phyloP scores from a whole-genome alignment of 768 basidiomycete genomes.

The Podaxis pistillaris region DNA sequence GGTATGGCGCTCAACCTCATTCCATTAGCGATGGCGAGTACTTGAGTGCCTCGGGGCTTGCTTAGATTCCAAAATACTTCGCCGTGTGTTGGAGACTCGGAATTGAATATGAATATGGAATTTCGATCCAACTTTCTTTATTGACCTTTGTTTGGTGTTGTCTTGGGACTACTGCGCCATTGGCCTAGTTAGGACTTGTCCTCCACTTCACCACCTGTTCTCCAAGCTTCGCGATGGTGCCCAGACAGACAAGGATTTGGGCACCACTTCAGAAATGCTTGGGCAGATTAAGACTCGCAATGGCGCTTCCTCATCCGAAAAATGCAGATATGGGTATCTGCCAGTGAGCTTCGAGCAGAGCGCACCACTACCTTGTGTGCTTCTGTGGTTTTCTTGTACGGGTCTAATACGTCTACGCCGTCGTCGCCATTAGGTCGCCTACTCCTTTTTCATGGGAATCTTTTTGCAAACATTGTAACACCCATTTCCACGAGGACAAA shows the following conservation, averaged over 20 bases:
- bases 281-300: not conserved
- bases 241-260: not conserved
- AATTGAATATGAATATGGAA: not conserved
- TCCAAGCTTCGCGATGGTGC: not conserved
- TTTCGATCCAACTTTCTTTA: not conserved
- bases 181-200: not conserved
- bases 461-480: not conserved
- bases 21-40: not conserved
- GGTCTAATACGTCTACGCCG: not conserved
- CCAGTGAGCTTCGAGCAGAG: not conserved
- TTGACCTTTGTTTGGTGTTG: not conserved
- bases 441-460: conserved; percentile 9
- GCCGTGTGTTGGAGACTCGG: not conserved
- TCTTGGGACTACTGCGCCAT: not conserved
- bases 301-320: not conserved
- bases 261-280: not conserved
- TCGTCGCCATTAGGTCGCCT: not conserved
- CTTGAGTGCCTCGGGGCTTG: too few species aligned
- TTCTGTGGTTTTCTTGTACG: not conserved
- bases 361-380: not conserved
- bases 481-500: conserved; percentile 1
- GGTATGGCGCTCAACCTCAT: conserved; percentile 44
- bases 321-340: not conserved
- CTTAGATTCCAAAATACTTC: too few species aligned
- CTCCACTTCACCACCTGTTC: not conserved